Base-by-base conservation (phyloP, 225 moss, liverwort and hornwort species). In the Physcomitrellopsis africana region DNA sequence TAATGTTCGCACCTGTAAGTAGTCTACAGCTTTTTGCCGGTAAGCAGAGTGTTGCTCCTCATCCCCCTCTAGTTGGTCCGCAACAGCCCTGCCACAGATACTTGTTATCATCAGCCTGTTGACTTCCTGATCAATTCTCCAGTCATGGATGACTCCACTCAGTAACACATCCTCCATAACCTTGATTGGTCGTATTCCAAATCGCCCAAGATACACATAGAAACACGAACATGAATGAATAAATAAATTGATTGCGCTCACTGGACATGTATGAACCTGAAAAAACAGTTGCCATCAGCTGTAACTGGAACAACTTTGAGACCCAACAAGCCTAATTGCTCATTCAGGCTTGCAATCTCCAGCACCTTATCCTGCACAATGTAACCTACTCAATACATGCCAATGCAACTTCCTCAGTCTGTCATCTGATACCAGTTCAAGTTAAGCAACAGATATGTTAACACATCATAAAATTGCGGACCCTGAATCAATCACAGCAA, bases 251-350 rank as follows among this genome's bases (percentile, higher is more conserved):
- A 4, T 37, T 23, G 14, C 11, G 23, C 17, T 13, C 1, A 46
- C 27, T 49, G 26, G 16, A 24, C 9, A 63, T 41, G 12, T 20
- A 60, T 62, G 22, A 9, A 93, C 93, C 93, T 90, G 77, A 90
- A 93, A 68, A 90, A 91, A 72, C 90, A 93, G 70, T 93, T 93
- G 24, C 93, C 93, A 65, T 93, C 93, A 63, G 88, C 93, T 64
- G 90, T 93, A 9, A 93, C 85, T 51, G 79, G 78, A n/a, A 90
- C 79, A 29, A 89, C 76, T 79, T 82, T 90, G 37, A 93, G 80
- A 19, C 80, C 83, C 68, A 90, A 61, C 22, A 72, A 10, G 20
- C 76, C 85, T 72, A 93, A 72, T 56, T 93, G 93, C 70, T 89
- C 85, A 54, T 90, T 83, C 73, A 93, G 74, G 46, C 84, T 86